phyloP scores from a whole-genome alignment of 345 rosid species.

The Eucalyptus sp. region DNA sequence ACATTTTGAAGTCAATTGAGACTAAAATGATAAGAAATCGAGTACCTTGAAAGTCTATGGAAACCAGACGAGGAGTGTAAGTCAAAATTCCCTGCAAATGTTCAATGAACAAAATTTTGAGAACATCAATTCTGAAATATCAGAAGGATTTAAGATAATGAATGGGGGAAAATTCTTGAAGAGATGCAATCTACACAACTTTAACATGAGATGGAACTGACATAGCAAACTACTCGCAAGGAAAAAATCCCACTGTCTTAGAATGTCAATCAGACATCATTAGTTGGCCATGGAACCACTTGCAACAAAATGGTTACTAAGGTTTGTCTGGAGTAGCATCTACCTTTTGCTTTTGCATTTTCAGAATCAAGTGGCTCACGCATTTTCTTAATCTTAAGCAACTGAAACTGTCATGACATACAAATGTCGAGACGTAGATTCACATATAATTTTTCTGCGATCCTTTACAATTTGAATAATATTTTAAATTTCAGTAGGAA shows the following conservation, averaged over 20 bases:
- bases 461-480: neutral
- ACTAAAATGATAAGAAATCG: neutral
- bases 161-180: neutral
- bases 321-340: neutral
- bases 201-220: neutral
- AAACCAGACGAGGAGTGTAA: conserved; percentile 78
- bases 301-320: neutral
- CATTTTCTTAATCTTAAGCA: neutral
- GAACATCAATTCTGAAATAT: neutral
- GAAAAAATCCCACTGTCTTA: neutral
- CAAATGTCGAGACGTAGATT: neutral
- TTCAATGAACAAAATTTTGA: neutral
- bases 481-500: neutral
- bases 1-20: neutral
- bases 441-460: neutral
- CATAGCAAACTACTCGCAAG: neutral
- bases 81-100: conserved; percentile 52
- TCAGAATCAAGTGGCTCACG: neutral
- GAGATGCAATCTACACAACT: neutral
- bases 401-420: neutral
- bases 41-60: conserved; percentile 75
- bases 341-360: neutral
- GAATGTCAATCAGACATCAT: neutral
- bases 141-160: neutral
- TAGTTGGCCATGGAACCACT: neutral